Conservation (phyloP, 179 eudicot species). For the Beta lomatogona region DNA sequence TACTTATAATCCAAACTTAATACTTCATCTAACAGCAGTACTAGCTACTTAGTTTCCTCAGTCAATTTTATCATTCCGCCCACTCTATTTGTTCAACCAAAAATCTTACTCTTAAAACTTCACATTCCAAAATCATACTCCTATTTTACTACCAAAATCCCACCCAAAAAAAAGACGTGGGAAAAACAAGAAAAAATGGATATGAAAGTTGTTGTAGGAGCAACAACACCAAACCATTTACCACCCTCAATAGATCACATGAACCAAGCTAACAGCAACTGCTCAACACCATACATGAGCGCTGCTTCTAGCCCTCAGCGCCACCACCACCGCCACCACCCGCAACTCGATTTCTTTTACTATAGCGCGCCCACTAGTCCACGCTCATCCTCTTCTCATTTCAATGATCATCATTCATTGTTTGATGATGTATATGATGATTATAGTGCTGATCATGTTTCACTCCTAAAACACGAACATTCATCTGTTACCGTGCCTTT, state of each 20-base stretch:
- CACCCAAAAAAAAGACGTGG: background rate
- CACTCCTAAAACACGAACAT: background rate
- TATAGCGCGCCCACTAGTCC: slow-evolving; percentile 69
- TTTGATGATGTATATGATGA: slow-evolving; percentile 7
- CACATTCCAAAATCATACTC: background rate
- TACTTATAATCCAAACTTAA: background rate
- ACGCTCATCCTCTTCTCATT: slow-evolving; percentile 29
- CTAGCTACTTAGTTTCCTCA: background rate
- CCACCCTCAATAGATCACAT: background rate
- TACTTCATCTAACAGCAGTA: no score
- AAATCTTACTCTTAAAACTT: background rate
- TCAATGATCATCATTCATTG: background rate
- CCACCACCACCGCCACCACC: slow-evolving; percentile 30
- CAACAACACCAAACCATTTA: background rate
- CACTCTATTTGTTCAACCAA: background rate
- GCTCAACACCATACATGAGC: slow-evolving; percentile 21
- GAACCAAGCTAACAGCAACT: background rate
- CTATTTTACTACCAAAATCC: background rate
- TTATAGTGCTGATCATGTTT: background rate
- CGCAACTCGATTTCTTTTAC: slow-evolving; percentile 38
- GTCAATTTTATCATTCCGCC: slow-evolving; percentile 5
- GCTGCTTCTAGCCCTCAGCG: slow-evolving; percentile 57
- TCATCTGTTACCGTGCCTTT: slow-evolving; percentile 31
- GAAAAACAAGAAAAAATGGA: background rate
- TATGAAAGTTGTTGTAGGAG: background rate